Base-by-base conservation (phyloP, 2,329 filamentous ascomycete species). In the Amylocarpus encephaloides region DNA sequence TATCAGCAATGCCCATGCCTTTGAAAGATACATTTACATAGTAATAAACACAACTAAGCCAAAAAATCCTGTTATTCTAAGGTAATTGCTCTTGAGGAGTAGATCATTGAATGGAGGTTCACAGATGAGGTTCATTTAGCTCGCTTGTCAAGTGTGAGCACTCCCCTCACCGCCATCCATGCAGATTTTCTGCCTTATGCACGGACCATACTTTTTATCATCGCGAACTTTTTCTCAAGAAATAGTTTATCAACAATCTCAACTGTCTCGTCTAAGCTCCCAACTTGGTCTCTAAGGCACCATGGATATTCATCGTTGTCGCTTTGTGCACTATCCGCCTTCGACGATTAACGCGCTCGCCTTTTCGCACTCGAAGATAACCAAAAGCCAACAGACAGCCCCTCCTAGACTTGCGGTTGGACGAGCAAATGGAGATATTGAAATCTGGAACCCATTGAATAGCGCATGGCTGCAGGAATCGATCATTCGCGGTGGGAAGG, bases 251-350 rank as follows among this genome's bases (percentile, higher is more conserved):
- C 38, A 7, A 26, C 4, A 7, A 26, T 7, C 22, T 26, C 7
- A 4, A 4, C 22, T 26, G 22, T 7, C 22, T 26, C 7, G 22
- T 26, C 22, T 26, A 7, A 26, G 22, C 45, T n/a, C 32, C 15
- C 32, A 29, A 33, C 34, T 41, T 18, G 36, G 40, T 43, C 34
- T 40, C 41, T 54, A 40, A 53, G 52, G 48, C 58, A 50, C 54
- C 52, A 96, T 97, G 92, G 92, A 97, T 71, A 85, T 98, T 67
- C 93, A 98, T 74, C 88, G 93, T 64, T 95, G 91, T 66, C 88
- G 93, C 66, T 98, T 98, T 72, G 86, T 98, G 61, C 87, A 88
- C 36, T 97, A 88, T 70, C 89, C 90, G 58, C 86, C 89, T 6
- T 89, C 89, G 53, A 85, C 90, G 51, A 96, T 98, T 70, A 97